These are phyloP conservation scores for Kokia cookei DNA, from an alignment of 441 rosid species.

Conservation along the genomic window DNA sequence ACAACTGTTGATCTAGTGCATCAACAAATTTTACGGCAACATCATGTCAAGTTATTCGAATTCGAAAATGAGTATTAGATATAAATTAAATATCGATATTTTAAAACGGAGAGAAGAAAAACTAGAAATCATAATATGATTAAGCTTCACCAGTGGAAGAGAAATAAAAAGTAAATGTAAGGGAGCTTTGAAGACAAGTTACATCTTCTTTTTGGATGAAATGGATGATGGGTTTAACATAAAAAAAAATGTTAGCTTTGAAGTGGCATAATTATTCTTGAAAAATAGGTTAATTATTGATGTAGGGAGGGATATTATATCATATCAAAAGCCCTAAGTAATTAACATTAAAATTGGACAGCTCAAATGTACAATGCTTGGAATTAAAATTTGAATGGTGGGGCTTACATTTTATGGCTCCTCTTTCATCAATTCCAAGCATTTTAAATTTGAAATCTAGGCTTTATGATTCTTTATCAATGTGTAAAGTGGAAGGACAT, in stretches of 20 bases:
- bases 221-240: neutral
- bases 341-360: neutral
- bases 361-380: neutral
- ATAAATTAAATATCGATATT: no score
- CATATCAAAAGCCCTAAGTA: neutral
- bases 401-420: neutral
- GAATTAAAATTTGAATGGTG: neutral
- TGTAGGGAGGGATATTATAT: neutral
- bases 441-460: neutral
- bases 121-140: neutral
- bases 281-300: neutral
- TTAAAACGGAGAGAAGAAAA: neutral
- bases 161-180: neutral
- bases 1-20: no score
- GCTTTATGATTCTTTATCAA: neutral
- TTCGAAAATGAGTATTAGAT: no score
- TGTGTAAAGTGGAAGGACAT: neutral
- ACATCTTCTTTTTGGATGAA: neutral
- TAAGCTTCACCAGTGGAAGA: slow-evolving; percentile 10
- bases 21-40: no score
- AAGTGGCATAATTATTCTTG: neutral
- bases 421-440: neutral
- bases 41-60: no score
- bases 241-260: neutral
- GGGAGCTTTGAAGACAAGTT: slow-evolving; percentile 7